Evolutionary conservation across 768 basidiomycete species (phyloP), one percentile per base, ranked within the genome.

Genomic region (Lentinula lateritia): DNA sequence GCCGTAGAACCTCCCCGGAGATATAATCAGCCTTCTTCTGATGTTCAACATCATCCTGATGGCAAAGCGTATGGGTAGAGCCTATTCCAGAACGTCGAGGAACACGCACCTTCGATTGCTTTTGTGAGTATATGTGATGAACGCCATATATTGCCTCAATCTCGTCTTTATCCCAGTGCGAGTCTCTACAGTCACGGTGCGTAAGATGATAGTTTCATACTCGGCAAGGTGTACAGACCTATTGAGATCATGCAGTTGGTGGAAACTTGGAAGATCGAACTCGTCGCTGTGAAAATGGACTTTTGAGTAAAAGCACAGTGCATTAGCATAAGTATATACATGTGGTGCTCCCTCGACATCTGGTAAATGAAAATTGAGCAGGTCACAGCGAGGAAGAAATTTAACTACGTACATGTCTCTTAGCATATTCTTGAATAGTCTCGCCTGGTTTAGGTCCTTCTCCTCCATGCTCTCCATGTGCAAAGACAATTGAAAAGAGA

Each of bases 121-220:
- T 88, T 78, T 88, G 88, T 48, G 88, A 90, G 71, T 89, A 92
- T 61, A 93, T 81, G 69, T 98, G 95, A 72, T 97, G 94, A 7
- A 98, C 89, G 58, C 96, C 96, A 66, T 99, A 99, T 42, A 99
- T 86, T 18, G 95, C 94, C 73, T 97, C 90, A 63, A 99, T 90
- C 72, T 99, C 96, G 59, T 87, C 87, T 62, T 79, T 78, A 70
- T 92, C 88, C 88, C 93, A 93, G 58, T 82, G 68, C 0, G 92
- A 92, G 69, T 98, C 86, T 42, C 90, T 92, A 66, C 2, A 50
- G 8, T 12, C 13, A 9, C 8, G 23, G 41, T 39, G 23, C 28
- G 43, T 35, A 10, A 41, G 46, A 18, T 23, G 36, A 6, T 41
- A 35, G 28, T 20, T 20, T 43, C 20, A 32, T 23, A 7, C 13